phyloP scores from a whole-genome alignment of 1,284 basidiomycete species.

The Irpex lacteus region DNA sequence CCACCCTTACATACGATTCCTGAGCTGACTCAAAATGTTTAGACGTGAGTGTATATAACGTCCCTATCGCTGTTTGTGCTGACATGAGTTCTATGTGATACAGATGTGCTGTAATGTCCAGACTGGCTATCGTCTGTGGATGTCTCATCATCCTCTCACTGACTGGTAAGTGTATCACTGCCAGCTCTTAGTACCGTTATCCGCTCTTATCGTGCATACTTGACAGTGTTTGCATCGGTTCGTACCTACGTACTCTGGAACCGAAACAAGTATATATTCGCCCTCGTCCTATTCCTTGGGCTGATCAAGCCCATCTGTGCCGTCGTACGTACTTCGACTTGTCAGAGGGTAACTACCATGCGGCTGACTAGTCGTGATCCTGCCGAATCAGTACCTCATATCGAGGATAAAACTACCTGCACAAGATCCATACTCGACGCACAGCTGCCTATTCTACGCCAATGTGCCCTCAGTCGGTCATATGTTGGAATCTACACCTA shows the following conservation, averaged over 20 bases:
- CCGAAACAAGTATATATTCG: neutral
- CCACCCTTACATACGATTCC: no score
- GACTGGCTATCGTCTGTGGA: no score
- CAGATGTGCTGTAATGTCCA: no score
- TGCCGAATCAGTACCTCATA: neutral
- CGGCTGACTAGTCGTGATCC: neutral
- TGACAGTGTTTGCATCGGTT: neutral
- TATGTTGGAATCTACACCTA: neutral
- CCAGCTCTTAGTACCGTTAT: no score
- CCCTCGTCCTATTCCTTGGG: neutral
- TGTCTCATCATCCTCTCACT: no score
- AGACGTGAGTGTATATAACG: no score
- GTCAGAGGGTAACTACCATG: neutral
- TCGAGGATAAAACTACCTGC: neutral
- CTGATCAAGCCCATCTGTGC: neutral
- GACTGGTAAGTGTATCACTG: no score
- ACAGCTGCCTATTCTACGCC: neutral
- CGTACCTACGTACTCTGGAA: neutral
- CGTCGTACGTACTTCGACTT: neutral
- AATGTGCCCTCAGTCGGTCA: neutral
- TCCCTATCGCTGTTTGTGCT: no score
- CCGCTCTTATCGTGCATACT: no score
- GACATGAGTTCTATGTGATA: no score
- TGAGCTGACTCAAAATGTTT: no score
- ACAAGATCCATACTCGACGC: neutral